These are phyloP conservation scores for Rosa chinensis DNA, from an alignment of 306 rosid species.

Conservation along the genomic window DNA sequence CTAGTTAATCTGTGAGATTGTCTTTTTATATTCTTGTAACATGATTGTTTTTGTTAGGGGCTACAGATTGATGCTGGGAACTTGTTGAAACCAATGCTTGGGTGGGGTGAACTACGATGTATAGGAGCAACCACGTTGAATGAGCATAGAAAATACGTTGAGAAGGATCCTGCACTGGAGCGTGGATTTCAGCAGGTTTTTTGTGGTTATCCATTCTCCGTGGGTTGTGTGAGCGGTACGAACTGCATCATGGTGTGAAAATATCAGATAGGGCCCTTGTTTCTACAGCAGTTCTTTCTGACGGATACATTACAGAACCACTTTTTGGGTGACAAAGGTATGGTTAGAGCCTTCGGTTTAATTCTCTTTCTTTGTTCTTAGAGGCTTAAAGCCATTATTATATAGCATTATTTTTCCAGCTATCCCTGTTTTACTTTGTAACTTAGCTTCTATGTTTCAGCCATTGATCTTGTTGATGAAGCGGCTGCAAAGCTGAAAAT, in stretches of 20 bases:
- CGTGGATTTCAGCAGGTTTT: too few species aligned
- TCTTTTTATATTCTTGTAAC: slow-evolving; percentile 16
- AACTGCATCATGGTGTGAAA: too few species aligned
- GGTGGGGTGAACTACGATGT: slow-evolving; percentile 96
- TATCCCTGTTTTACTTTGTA: background rate
- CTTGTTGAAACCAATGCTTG: slow-evolving; percentile 96
- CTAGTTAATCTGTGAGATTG: background rate
- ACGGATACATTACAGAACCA: slow-evolving; percentile 75
- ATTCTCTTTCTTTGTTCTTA: background rate
- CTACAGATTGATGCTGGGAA: slow-evolving; percentile 98
- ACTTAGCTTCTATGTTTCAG: slow-evolving; percentile 47
- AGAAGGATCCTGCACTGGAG: too few species aligned
- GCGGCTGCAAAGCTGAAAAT: slow-evolving; percentile 98
- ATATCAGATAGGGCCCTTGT: slow-evolving; percentile 97
- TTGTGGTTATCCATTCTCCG: too few species aligned
- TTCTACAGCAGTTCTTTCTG: slow-evolving; percentile 91
- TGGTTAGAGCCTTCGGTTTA: background rate
- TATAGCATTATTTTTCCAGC: too few species aligned
- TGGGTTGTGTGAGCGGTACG: too few species aligned
- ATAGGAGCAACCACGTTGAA: slow-evolving; percentile 94
- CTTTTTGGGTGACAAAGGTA: slow-evolving; percentile 95
- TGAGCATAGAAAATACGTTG: slow-evolving; percentile 89
- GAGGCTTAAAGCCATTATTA: background rate
- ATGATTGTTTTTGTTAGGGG: slow-evolving; percentile 56
- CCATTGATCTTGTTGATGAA: slow-evolving; percentile 97